Base-by-base conservation (phyloP, 2,329 filamentous ascomycete species). In the Aspergillus alliaceus region DNA sequence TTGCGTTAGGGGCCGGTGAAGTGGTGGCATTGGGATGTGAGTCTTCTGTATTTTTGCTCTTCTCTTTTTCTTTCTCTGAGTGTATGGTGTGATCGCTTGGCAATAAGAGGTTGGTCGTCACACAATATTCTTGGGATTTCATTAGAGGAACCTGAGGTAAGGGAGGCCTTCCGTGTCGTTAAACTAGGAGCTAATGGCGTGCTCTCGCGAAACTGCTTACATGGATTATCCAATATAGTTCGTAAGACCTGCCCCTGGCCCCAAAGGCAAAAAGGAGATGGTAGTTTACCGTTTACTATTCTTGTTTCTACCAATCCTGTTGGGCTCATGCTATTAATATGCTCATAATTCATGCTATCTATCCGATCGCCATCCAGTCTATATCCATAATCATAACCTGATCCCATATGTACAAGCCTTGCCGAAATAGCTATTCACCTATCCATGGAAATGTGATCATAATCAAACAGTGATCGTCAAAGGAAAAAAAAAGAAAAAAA, bases 341-440 rank as follows among this genome's bases (percentile, higher is more conserved):
- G 40, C 29, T 48, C 44, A 48, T 48, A 32, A 32, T 48, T 48
- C 44, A 48, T 48, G 25, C 44, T 48, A 48, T 48, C 44, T 48
- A 48, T 48, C 44, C 44, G 44, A 48, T 48, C 44, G 44, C 44
- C 44, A 27, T 48, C 44, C 44, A 32, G 18, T 48, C 44, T 48
- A 47, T 47, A 31, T 48, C 44, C 44, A 48, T 31, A 20, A 48
- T 32, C 44, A 32, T 48, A 48, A 48, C 44, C 44, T 32, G 27
- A 48, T 20, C 44, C 44, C 44, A 34, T 48, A 48, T 48, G 18
- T 48, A 32, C 27, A 48, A 48, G 18, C n/a, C n/a, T 40, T 48
- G 44, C 44, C 29, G 29, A 29, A 44, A 44, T 18, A 44, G 24
- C 40, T 15, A 31, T 48, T 48, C 44, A 48, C 22, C 44, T 27